A percentile compares a stretch with the other conserved stretches of the same genome.
Evolutionary conservation across 257 asterid species (phyloP).

Genomic region (Sherardia arvensis): DNA sequence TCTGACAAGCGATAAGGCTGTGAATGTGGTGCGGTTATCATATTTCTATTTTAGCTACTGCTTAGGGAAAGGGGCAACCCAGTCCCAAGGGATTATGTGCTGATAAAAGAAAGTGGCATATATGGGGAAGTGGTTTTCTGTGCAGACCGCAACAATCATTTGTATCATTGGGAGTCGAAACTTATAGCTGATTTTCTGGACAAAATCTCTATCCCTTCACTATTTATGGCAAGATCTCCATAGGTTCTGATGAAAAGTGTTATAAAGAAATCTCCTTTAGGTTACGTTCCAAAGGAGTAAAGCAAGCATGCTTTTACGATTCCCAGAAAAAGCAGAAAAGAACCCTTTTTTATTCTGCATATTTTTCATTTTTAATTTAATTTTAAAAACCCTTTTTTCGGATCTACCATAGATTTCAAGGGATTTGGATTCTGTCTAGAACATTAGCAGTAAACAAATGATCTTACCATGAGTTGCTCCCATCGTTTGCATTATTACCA

Average conservation of each 20-base stretch:
- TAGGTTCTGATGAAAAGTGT: conserved; percentile 14
- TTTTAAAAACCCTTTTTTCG: neutral
- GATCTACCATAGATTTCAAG: neutral
- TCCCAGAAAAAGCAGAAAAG: neutral
- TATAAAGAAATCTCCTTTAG: conserved; percentile 20
- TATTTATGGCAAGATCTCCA: conserved; percentile 12
- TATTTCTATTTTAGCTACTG: neutral
- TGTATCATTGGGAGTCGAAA: conserved; percentile 13
- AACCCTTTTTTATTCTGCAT: neutral
- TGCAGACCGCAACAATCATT: conserved; percentile 9
- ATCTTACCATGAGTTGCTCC: conserved; percentile 56
- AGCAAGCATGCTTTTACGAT: neutral
- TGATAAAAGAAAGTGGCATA: neutral
- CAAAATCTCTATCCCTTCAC: conserved; percentile 4
- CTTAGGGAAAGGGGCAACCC: conserved; percentile 8
- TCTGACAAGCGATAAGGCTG: neutral
- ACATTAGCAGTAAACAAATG: neutral
- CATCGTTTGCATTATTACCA: conserved; percentile 37
- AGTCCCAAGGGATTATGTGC: conserved; percentile 11
- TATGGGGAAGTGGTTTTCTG: neutral
- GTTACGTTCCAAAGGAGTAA: conserved; percentile 2
- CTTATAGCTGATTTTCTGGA: neutral
- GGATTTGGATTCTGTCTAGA: neutral
- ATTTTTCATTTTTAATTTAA: too few species aligned
- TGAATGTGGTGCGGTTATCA: neutral